These are phyloP conservation scores for Podospora comata DNA, from an alignment of 495 filamentous ascomycete species.

Conservation along the genomic window DNA sequence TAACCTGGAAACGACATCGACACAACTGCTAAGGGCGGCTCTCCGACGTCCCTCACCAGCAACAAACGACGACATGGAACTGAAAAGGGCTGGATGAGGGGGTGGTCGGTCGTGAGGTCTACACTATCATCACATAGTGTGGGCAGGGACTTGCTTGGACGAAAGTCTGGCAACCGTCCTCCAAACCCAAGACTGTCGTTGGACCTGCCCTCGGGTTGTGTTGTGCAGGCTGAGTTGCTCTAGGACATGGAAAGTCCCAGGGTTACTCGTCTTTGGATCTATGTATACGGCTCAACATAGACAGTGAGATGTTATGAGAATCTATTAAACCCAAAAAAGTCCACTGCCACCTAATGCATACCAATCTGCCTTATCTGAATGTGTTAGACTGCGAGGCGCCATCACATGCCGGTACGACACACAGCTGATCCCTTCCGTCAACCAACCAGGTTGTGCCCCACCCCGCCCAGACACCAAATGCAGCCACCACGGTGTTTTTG, in stretches of 20 bases:
- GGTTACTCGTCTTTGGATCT: neutral
- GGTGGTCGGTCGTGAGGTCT: neutral
- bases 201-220: neutral
- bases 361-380: neutral
- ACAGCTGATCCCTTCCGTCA: neutral
- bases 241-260: neutral
- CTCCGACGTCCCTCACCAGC: neutral
- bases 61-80: neutral
- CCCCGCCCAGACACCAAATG: constrained; percentile 10
- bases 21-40: neutral
- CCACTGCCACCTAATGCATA: neutral
- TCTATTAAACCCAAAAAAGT: neutral
- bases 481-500: constrained; percentile 2
- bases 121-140: neutral
- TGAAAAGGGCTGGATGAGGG: neutral
- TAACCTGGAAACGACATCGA: neutral
- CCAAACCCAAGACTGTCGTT: neutral
- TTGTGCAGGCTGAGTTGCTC: neutral
- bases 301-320: neutral
- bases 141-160: neutral
- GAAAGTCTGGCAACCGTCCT: neutral
- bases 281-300: neutral
- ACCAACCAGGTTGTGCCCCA: constrained; percentile 13
- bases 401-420: neutral
- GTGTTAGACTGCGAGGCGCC: neutral